Evolutionary conservation across 1,139 yeast species (phyloP).

Genomic region (Nakaseomyces bracarensis): DNA sequence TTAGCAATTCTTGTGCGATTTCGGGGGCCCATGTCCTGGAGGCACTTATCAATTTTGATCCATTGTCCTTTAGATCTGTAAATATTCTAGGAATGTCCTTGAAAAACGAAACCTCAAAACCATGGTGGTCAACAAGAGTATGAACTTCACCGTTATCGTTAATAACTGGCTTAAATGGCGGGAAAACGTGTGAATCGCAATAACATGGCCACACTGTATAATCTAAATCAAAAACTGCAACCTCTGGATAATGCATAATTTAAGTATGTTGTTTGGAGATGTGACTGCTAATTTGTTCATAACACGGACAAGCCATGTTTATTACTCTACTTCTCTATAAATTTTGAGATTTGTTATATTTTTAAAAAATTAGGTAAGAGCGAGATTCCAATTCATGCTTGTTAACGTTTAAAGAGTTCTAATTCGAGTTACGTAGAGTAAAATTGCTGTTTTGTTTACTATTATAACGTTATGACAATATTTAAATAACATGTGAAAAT

Average conservation of each 20-base stretch:
- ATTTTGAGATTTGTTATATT: too few relatives aligned
- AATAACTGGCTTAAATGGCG: slow-evolving; percentile 36
- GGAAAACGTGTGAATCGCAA: slow-evolving; percentile 46
- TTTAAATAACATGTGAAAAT: too few relatives aligned
- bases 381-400: too few relatives aligned
- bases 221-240: slow-evolving; percentile 56
- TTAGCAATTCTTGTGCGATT: slow-evolving; percentile 44
- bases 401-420: too few relatives aligned
- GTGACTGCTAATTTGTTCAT: too few relatives aligned
- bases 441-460: too few relatives aligned
- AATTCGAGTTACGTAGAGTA: too few relatives aligned
- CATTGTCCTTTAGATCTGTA: slow-evolving; percentile 37
- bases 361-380: too few relatives aligned
- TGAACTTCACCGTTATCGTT: slow-evolving; percentile 25
- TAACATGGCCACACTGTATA: slow-evolving; percentile 55
- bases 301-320: too few relatives aligned
- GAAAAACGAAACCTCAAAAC: slow-evolving; percentile 41
- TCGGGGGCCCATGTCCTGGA: slow-evolving; percentile 55
- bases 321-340: too few relatives aligned
- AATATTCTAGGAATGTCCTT: slow-evolving; percentile 48
- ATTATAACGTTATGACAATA: too few relatives aligned
- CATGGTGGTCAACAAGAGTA: slow-evolving; percentile 38
- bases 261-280: too few relatives aligned
- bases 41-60: slow-evolving; percentile 45
- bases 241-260: slow-evolving; percentile 42